Percentiles rank a stretch among this genome's conserved stretches.
Conservation (phyloP, 1,284 basidiomycete species). For the Mycena citricolor region DNA sequence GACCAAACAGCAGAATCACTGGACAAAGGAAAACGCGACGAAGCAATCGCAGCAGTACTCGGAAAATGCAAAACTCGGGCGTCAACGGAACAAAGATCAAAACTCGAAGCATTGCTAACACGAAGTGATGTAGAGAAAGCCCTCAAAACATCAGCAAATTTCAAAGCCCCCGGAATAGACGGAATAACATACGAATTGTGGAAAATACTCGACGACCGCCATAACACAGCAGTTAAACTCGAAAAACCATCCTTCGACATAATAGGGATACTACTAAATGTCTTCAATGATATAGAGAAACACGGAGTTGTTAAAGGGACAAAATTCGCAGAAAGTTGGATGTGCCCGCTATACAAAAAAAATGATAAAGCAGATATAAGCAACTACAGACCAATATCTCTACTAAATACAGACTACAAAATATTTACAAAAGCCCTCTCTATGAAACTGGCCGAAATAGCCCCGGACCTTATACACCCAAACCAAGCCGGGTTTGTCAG, state of each 20-base stretch:
- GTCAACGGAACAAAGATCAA: neutral
- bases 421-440: conserved; percentile 19
- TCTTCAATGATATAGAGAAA: conserved; percentile 13
- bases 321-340: conserved; percentile 7
- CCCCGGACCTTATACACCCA: conserved; percentile 14
- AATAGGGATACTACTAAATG: neutral
- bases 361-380: neutral
- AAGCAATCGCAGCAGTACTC: neutral
- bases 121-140: conserved; percentile 6
- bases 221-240: neutral
- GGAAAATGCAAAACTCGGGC: neutral
- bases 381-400: neutral
- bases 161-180: conserved; percentile 9
- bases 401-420: conserved; percentile 14
- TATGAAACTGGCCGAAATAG: conserved; percentile 14
- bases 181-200: conserved; percentile 12
- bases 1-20: neutral
- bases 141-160: conserved; percentile 1
- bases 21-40: neutral
- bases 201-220: conserved; percentile 1
- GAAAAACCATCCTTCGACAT: neutral
- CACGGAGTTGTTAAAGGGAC: conserved; percentile 4
- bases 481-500: conserved; percentile 20
- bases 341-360: conserved; percentile 12
- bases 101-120: neutral